Percentiles rank a stretch among this genome's conserved stretches.
Evolutionary conservation across 108 stramenopile genomes (phyloP).

Genomic region (Fragilariopsis cylindrus): DNA sequence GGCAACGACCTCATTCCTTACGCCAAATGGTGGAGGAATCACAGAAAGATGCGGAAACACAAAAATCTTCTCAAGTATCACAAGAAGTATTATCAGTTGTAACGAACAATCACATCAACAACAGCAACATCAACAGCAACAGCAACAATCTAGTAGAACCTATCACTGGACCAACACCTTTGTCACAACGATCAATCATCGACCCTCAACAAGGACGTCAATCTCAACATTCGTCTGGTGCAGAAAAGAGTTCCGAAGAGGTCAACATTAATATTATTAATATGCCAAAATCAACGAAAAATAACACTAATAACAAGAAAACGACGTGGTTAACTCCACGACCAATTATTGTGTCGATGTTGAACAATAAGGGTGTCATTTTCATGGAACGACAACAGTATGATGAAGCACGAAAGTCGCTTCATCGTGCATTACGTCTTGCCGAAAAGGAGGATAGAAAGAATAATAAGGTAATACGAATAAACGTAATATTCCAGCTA

Average conservation of each 20-base stretch:
- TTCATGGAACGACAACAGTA: slow-evolving; percentile 36
- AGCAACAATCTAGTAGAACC: too few relatives aligned
- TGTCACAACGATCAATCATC: neutral
- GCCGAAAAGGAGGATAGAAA: slow-evolving; percentile 17
- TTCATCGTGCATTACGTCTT: slow-evolving; percentile 25
- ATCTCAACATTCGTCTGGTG: neutral
- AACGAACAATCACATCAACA: too few relatives aligned
- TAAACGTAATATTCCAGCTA: neutral
- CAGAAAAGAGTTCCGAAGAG: neutral
- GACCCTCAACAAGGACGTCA: neutral
- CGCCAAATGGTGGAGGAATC: too few relatives aligned
- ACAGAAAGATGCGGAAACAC: too few relatives aligned
- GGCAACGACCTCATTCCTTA: too few relatives aligned
- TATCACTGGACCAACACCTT: too few relatives aligned
- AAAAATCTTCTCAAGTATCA: too few relatives aligned
- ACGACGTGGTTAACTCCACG: slow-evolving; percentile 15
- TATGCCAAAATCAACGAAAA: slow-evolving; percentile 1
- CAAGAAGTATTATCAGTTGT: too few relatives aligned
- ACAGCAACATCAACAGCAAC: too few relatives aligned
- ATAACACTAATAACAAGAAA: neutral
- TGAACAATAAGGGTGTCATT: slow-evolving; percentile 48
- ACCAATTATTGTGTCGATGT: slow-evolving; percentile 29
- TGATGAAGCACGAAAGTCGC: slow-evolving; percentile 26
- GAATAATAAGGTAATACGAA: neutral
- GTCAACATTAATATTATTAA: neutral